A percentile compares a stretch with the other conserved stretches of the same genome.
These are phyloP conservation scores for Sanghuangporus sanghuang DNA, from an alignment of 1,284 basidiomycete genomes.

Conservation along the genomic window DNA sequence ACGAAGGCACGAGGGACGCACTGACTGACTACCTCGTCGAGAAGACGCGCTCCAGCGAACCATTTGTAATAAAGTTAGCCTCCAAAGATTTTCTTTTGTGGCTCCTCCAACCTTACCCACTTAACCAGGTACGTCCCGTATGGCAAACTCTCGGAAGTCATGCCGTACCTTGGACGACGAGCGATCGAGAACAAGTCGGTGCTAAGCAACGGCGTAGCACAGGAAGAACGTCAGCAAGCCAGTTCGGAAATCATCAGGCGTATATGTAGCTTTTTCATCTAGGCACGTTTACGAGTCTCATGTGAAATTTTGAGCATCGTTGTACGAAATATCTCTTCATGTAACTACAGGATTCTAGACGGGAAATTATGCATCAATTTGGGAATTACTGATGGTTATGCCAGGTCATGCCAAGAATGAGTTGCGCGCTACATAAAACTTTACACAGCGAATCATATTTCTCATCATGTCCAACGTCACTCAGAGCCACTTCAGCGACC, in stretches of 20 bases:
- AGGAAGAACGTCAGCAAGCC: constrained; percentile 48
- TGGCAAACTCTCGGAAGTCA: constrained; percentile 47
- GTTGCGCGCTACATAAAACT: not conserved
- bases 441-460: not conserved
- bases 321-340: not conserved
- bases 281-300: not conserved
- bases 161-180: constrained; percentile 62
- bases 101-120: not conserved
- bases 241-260: constrained; percentile 46
- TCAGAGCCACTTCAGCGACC: not conserved
- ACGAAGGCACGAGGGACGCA: constrained; percentile 67
- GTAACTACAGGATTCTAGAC: not conserved
- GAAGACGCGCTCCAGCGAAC: constrained; percentile 50
- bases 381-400: not conserved
- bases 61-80: constrained; percentile 70
- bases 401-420: not conserved
- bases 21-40: constrained; percentile 68
- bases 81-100: not conserved
- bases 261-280: constrained; percentile 22
- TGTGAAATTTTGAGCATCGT: not conserved
- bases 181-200: constrained; percentile 71
- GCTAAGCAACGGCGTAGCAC: constrained; percentile 47
- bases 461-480: not conserved
- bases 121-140: constrained; percentile 68
- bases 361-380: not conserved